phyloP scores from a whole-genome alignment of 2,329 filamentous ascomycete species.

The Amylocarpus encephaloides region DNA sequence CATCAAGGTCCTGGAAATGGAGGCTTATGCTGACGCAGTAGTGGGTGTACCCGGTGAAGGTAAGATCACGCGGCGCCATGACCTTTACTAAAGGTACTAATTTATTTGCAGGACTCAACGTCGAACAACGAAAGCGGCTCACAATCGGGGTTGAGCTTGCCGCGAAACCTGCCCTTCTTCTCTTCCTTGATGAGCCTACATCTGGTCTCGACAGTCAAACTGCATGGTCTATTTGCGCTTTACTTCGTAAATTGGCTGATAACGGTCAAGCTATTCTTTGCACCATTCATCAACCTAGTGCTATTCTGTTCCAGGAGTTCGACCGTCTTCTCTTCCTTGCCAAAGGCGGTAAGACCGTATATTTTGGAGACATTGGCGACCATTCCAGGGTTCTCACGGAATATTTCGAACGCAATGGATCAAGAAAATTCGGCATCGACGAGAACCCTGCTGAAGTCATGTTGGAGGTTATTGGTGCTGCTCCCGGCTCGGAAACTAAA shows the following conservation, averaged over 20 bases:
- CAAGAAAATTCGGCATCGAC: slow-evolving; percentile 53
- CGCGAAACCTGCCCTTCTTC: slow-evolving; percentile 79
- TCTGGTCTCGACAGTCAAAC: slow-evolving; percentile 91
- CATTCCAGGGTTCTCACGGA: slow-evolving; percentile 60
- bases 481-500: slow-evolving; percentile 53
- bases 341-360: slow-evolving; percentile 70
- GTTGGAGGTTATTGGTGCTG: slow-evolving; percentile 56
- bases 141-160: slow-evolving; percentile 93
- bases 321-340: slow-evolving; percentile 74
- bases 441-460: slow-evolving; percentile 84
- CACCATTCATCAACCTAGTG: slow-evolving; percentile 95
- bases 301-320: slow-evolving; percentile 89
- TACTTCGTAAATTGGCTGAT: slow-evolving; percentile 84
- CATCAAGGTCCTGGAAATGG: slow-evolving; percentile 85
- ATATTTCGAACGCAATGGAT: slow-evolving; percentile 73
- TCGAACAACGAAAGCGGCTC: slow-evolving; percentile 65
- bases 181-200: slow-evolving; percentile 93
- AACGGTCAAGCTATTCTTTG: slow-evolving; percentile 91
- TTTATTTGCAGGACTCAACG: slow-evolving; percentile 21
- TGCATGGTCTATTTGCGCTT: slow-evolving; percentile 83
- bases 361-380: slow-evolving; percentile 73
- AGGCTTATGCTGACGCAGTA: slow-evolving; percentile 82
- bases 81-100: background rate
- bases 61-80: background rate
- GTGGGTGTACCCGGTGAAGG: slow-evolving; percentile 85